Percentiles rank a stretch among this genome's conserved stretches.
Conservation (phyloP, 2,329 filamentous ascomycete genomes). For the Ophiocordyceps unilateralis region DNA sequence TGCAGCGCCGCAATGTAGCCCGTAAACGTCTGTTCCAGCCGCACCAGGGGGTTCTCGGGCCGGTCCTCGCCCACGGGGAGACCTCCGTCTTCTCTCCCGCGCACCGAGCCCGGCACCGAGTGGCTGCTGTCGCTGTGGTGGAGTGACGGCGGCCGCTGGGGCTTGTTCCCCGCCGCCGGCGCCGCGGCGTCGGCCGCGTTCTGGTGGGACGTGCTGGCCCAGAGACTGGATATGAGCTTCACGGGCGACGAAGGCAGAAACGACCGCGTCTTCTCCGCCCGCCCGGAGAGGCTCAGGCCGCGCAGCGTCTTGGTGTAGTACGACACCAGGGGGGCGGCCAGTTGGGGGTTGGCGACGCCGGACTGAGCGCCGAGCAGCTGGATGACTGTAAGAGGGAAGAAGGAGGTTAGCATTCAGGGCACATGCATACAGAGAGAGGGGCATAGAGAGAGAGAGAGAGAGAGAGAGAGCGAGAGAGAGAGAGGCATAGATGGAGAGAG, state of each 20-base stretch:
- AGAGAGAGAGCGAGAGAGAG: background rate
- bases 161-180: slow-evolving; percentile 16
- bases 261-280: slow-evolving; percentile 46
- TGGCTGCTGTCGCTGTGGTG: slow-evolving; percentile 28
- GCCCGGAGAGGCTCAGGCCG: slow-evolving; percentile 44
- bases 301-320: slow-evolving; percentile 66
- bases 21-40: slow-evolving; percentile 70
- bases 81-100: slow-evolving; percentile 28
- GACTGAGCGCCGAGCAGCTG: slow-evolving; percentile 57
- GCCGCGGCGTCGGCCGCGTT: slow-evolving; percentile 9
- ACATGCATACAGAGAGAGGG: background rate
- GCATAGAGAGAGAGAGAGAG: background rate
- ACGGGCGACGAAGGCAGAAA: slow-evolving; percentile 74
- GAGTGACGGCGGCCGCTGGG: slow-evolving; percentile 22
- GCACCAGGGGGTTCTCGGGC: slow-evolving; percentile 49
- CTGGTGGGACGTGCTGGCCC: slow-evolving; percentile 36
- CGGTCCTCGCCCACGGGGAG: slow-evolving; percentile 26
- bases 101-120: slow-evolving; percentile 38
- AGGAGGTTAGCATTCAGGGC: background rate
- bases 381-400: slow-evolving; percentile 34
- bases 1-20: slow-evolving; percentile 71
- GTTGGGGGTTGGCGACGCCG: slow-evolving; percentile 43
- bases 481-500: background rate
- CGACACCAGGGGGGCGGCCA: slow-evolving; percentile 53
- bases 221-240: slow-evolving; percentile 73